Evolutionary conservation across 2,329 filamentous ascomycete genomes (phyloP).

Genomic region (Blumeria hordei): DNA sequence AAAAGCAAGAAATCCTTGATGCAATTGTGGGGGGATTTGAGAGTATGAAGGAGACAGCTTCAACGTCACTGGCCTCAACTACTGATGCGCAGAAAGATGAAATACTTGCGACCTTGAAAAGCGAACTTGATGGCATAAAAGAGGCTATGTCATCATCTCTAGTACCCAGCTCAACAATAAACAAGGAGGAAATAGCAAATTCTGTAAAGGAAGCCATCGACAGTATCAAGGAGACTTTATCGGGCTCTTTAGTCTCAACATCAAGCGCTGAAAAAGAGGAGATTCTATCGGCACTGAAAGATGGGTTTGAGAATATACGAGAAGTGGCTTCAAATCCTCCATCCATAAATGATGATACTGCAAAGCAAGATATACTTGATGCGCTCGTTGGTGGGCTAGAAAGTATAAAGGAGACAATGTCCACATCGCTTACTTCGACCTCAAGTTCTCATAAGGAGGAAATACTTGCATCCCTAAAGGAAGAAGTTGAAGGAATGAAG

Average conservation of each 20-base stretch:
- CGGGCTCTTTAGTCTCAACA: constrained; percentile 24
- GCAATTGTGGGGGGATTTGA: constrained; percentile 29
- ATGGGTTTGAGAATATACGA: background rate
- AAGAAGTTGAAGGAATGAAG: constrained; percentile 44
- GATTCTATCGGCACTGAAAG: constrained; percentile 35
- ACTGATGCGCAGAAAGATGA: constrained; percentile 28
- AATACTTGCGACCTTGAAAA: constrained; percentile 25
- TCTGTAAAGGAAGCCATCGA: constrained; percentile 61
- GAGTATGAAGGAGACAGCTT: constrained; percentile 30
- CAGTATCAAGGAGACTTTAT: constrained; percentile 31
- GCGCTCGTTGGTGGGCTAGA: constrained; percentile 29
- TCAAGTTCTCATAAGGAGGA: constrained; percentile 28
- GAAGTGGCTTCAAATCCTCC: constrained; percentile 14
- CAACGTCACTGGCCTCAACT: constrained; percentile 21
- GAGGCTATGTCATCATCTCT: constrained; percentile 39
- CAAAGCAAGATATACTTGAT: constrained; percentile 33
- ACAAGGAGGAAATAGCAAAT: constrained; percentile 52
- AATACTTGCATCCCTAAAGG: constrained; percentile 35
- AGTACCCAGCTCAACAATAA: constrained; percentile 49
- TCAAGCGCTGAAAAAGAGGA: constrained; percentile 30
- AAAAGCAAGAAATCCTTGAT: constrained; percentile 25
- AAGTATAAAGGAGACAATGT: constrained; percentile 31
- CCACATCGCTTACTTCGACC: constrained; percentile 21
- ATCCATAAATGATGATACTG: constrained; percentile 20
- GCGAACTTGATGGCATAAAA: constrained; percentile 21